phyloP scores from a whole-genome alignment of 73 alveolate species.

The Paramecium sexaurelia region DNA sequence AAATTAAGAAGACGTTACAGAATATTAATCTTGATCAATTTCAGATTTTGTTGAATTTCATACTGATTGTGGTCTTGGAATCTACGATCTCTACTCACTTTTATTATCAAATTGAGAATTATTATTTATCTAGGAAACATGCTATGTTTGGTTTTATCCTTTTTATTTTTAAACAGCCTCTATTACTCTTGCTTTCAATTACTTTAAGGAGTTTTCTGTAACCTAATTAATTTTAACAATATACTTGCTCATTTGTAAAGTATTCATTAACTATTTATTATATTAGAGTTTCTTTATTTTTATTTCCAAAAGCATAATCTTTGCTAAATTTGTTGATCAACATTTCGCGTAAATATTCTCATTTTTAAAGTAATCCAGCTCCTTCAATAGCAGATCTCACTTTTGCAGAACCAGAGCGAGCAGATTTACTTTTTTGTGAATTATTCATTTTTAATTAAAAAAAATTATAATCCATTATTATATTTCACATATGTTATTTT shows the following conservation, averaged over 20 bases:
- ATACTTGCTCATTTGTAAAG: conserved; percentile 58
- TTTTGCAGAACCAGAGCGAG: conserved; percentile 39
- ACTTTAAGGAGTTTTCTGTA: conserved; percentile 56
- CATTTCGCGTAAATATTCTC: conserved; percentile 62
- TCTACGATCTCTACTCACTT: not conserved
- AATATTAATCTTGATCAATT: conserved; percentile 37
- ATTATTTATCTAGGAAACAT: not conserved
- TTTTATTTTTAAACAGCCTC: conserved; percentile 33
- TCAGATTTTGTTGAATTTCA: not conserved
- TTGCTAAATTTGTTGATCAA: conserved; percentile 46
- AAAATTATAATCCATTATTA: not conserved
- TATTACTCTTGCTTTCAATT: conserved; percentile 56
- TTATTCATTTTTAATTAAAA: conserved; percentile 3
- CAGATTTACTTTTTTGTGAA: conserved; percentile 34
- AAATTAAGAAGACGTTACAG: conserved; percentile 56
- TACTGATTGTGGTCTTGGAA: conserved; percentile 50
- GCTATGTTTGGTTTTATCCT: not conserved
- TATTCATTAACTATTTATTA: conserved; percentile 59
- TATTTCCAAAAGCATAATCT: conserved; percentile 61
- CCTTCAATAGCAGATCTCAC: conserved; percentile 53
- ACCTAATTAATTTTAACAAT: not conserved
- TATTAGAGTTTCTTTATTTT: conserved; percentile 5
- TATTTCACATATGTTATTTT: not conserved
- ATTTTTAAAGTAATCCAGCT: conserved; percentile 62
- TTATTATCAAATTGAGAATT: not conserved